A percentile compares a stretch with the other conserved stretches of the same genome.
Evolutionary conservation across 257 asterid genomes (phyloP).

Genomic region (Marsdenia floribunda): DNA sequence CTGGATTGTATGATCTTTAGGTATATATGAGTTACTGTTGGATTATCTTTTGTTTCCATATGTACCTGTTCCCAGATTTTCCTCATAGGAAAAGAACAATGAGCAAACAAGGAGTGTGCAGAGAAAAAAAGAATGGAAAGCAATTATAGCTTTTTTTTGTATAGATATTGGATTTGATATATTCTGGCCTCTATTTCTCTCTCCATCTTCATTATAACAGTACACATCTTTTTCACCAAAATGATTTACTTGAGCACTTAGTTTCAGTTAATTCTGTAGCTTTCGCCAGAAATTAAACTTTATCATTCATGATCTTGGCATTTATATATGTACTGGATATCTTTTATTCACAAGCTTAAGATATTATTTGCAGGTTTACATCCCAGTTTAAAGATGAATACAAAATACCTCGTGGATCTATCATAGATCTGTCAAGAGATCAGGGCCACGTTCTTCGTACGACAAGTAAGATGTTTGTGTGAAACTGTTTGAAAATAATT

Average conservation of each 20-base stretch:
- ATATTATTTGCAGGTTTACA: conserved; percentile 50
- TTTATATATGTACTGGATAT: background rate
- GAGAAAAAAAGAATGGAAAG: background rate
- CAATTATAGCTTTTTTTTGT: background rate
- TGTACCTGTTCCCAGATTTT: background rate
- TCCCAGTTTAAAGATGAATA: conserved; percentile 82
- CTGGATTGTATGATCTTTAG: background rate
- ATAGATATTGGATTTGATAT: too few species aligned
- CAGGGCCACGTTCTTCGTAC: conserved; percentile 62
- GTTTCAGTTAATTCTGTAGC: too few species aligned
- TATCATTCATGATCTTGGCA: background rate
- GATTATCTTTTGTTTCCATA: background rate
- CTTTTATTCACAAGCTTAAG: background rate
- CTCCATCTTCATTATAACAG: too few species aligned
- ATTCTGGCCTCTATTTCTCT: background rate
- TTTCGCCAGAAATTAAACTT: background rate
- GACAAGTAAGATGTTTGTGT: conserved; percentile 44
- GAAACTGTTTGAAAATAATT: background rate
- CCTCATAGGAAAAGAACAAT: background rate
- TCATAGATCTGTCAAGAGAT: conserved; percentile 67
- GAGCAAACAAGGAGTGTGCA: background rate
- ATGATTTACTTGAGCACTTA: too few species aligned
- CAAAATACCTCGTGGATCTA: conserved; percentile 77
- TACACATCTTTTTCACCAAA: too few species aligned
- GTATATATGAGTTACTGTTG: background rate